Evolutionary conservation across 306 rosid species (phyloP), one percentile per base, ranked within the genome.

Genomic region (Senna tora): DNA sequence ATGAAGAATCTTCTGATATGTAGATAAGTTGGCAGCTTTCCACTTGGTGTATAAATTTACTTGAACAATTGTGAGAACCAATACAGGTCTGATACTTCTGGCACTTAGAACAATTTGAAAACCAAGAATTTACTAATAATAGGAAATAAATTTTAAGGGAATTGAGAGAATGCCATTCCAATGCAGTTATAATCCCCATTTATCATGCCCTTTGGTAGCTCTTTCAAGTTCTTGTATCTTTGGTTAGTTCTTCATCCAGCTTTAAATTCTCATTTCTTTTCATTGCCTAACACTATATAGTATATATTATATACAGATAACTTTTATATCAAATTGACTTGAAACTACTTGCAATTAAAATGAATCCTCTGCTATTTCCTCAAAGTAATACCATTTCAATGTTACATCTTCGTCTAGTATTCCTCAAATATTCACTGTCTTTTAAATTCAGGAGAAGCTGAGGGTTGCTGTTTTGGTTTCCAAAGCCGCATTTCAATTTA

Each of bases 391-490:
- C 39, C 5, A 15, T 43, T 14, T 60, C 38, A 61, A 42, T 39
- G 75, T 65, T 30, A 32, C 41, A 55, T 75, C 13, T 30, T 13
- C 22, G 9, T 71, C 66, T 58, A 69, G 22, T 69, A 42, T 49
- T 74, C 74, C 17, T 70, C 16, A 3, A 73, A 28, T n/a, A 32
- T 69, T 76, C 62, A 32, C 19, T 36, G 55, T 67, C 9, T 78
- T 45, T 41, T 55, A 63, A 33, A n/a, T 73, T 79, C 75, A 91
- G 97, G 98, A 93, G 80, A 90, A 90, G 78, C 58, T 91, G 69
- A 81, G 91, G 84, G 36, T 91, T 47, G 96, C 87, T 54, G 90
- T 95, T 72, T 81, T 95, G 79, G 99, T 95, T 80, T 95, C 99
- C 50, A 86, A 82, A 84, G 97, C 96, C 34, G 96, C 99, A 73